These are phyloP conservation scores for Rhizopogon vinicolor DNA, from an alignment of 768 basidiomycete genomes.

Conservation along the genomic window DNA sequence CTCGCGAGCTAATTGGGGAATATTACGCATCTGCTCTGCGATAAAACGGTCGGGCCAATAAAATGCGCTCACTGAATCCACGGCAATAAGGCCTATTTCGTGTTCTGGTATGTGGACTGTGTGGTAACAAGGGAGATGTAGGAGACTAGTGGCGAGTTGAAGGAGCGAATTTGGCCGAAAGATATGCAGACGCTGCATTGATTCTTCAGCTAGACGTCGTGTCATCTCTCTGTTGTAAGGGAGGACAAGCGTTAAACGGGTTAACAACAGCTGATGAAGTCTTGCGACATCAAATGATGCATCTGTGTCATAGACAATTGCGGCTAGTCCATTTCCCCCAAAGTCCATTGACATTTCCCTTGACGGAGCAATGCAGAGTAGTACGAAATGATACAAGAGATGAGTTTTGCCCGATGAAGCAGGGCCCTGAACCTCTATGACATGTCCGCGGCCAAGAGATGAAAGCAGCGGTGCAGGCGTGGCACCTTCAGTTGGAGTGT, in stretches of 20 bases:
- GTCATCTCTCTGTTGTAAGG: conserved; percentile 14
- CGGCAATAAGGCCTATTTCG: conserved; percentile 60
- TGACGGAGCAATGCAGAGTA: conserved; percentile 53
- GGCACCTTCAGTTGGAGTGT: conserved; percentile 28
- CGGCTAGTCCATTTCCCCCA: conserved; percentile 63
- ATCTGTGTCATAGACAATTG: conserved; percentile 69
- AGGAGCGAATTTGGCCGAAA: conserved; percentile 64
- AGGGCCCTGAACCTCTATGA: conserved; percentile 75
- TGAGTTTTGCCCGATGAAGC: conserved; percentile 76
- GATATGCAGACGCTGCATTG: conserved; percentile 56
- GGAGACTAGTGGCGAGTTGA: conserved; percentile 67
- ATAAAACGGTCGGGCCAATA: conserved; percentile 75
- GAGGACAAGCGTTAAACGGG: conserved; percentile 36
- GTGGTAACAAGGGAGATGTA: conserved; percentile 53
- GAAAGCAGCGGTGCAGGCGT: conserved; percentile 14
- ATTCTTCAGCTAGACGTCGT: conserved; percentile 27
- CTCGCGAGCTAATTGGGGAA: conserved; percentile 4
- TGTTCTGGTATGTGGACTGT: conserved; percentile 39
- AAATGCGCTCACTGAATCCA: conserved; percentile 76
- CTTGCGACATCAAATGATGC: conserved; percentile 54
- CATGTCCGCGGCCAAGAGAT: conserved; percentile 49
- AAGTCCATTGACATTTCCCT: conserved; percentile 21
- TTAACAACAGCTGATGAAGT: conserved; percentile 47
- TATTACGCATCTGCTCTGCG: conserved; percentile 45
- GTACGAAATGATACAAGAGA: conserved; percentile 62